A percentile compares a stretch with the other conserved stretches of the same genome.
phyloP scores from a whole-genome alignment of 139 green algal species.

The Chlorella vulgaris region DNA sequence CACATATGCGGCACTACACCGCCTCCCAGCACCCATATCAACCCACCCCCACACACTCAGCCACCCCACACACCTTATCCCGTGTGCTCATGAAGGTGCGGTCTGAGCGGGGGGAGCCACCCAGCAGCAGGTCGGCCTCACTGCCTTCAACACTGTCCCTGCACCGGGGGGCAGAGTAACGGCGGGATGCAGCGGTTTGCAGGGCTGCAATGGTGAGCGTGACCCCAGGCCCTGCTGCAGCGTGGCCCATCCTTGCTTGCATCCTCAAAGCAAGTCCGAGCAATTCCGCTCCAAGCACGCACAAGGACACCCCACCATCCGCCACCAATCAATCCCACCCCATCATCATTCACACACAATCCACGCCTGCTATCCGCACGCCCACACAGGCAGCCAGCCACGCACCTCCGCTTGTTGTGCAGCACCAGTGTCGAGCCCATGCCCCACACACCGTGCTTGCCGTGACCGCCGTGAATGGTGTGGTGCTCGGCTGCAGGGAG shows the following conservation, averaged over 20 bases:
- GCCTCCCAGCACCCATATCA: neutral
- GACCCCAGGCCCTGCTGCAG: too few relatives aligned
- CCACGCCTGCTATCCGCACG: neutral
- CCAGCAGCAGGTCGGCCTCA: constrained; percentile 32
- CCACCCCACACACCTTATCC: constrained; percentile 28
- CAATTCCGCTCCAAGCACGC: too few relatives aligned
- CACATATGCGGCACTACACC: too few relatives aligned
- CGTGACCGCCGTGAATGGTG: constrained; percentile 32
- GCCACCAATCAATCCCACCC: neutral
- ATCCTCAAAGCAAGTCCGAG: too few relatives aligned
- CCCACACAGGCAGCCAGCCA: neutral
- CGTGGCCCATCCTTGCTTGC: too few relatives aligned
- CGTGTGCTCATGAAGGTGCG: constrained; percentile 15
- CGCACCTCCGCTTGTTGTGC: constrained; percentile 30
- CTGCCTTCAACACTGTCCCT: constrained; percentile 26
- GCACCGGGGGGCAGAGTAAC: neutral
- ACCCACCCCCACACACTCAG: constrained; percentile 3
- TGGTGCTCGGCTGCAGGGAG: constrained; percentile 36
- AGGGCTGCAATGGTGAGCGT: too few relatives aligned
- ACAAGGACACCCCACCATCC: neutral
- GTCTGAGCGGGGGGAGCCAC: constrained; percentile 11
- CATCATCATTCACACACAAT: too few relatives aligned
- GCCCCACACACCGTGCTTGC: constrained; percentile 46
- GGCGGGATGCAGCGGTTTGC: neutral
- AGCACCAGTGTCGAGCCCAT: constrained; percentile 50